Conservation (phyloP, 2,329 filamentous ascomycete genomes). For the Berkeleyomyces basicola region DNA sequence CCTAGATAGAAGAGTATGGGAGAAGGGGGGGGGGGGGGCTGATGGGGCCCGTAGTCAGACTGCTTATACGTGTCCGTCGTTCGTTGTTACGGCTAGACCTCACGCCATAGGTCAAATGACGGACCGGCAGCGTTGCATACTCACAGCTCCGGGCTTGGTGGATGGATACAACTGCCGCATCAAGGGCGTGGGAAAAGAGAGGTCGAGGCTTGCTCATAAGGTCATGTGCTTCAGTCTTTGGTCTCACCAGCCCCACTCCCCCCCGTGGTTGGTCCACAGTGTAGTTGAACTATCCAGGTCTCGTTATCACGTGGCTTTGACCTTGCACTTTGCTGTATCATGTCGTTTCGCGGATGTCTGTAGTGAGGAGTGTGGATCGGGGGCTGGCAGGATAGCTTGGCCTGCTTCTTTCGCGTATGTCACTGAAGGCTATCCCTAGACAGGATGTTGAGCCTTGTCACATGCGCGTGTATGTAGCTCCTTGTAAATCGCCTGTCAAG, state of each 20-base stretch:
- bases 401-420: background rate
- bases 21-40: too few species aligned
- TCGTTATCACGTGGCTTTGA: background rate
- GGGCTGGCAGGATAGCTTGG: background rate
- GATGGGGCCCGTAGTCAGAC: too few species aligned
- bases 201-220: background rate
- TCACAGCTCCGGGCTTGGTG: too few species aligned
- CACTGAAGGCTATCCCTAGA: background rate
- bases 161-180: background rate
- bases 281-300: background rate
- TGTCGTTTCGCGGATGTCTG: background rate
- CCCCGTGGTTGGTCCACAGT: background rate
- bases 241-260: background rate
- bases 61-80: too few species aligned
- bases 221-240: background rate
- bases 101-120: too few species aligned
- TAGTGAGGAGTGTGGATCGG: background rate
- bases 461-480: background rate
- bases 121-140: too few species aligned
- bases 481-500: background rate
- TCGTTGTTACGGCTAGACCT: too few species aligned
- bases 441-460: background rate
- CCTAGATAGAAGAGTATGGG: too few species aligned
- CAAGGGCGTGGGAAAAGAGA: background rate
- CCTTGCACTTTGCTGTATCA: background rate